Conservation (phyloP, 345 rosid genomes). For the Arabidopsis thaliana region TAIR10.1 NC_003071.7:15388001-15388500, state of each 20-base stretch:
- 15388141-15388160: slow-evolving; percentile 63
- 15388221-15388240: slow-evolving; percentile 82
- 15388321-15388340: slow-evolving; percentile 74
- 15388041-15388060: slow-evolving; percentile 20
- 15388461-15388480: no score
- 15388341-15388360: slow-evolving; percentile 68
- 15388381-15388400: slow-evolving; percentile 76
- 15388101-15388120: not conserved
- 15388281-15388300: slow-evolving; percentile 70
- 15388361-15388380: slow-evolving; percentile 95
- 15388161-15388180: slow-evolving; percentile 91
- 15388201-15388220: slow-evolving; percentile 68
- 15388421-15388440: not conserved
- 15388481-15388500: no score
- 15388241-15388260: slow-evolving; percentile 51
- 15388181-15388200: slow-evolving; percentile 65
- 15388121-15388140: not conserved
- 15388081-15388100: slow-evolving; percentile 18
- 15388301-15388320: slow-evolving; percentile 69
- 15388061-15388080: not conserved
- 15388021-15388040: not conserved
- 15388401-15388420: slow-evolving; percentile 20
- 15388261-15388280: slow-evolving; percentile 56
- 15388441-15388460: slow-evolving; percentile 3
- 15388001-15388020: not conserved